Conservation (phyloP, 192 early-diverging fungal species). For the Backusella macrospora region DNA sequence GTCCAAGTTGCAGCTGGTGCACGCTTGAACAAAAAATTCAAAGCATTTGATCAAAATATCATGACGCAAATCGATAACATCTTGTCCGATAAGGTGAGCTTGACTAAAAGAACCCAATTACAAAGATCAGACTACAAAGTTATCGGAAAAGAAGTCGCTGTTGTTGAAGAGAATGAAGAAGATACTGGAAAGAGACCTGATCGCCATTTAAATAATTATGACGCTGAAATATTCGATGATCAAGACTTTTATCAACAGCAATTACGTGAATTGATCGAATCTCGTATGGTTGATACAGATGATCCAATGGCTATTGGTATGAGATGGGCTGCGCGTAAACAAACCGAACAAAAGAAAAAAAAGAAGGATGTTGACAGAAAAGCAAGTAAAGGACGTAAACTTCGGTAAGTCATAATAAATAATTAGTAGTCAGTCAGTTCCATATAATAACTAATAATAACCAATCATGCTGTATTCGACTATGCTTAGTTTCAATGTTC, state of each 20-base stretch:
- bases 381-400: conserved; percentile 88
- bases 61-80: conserved; percentile 42
- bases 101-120: conserved; percentile 87
- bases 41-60: conserved; percentile 83
- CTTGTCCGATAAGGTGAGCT: conserved; percentile 69
- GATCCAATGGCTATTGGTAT: conserved; percentile 81
- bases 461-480: not conserved
- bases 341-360: conserved; percentile 62
- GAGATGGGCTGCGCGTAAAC: conserved; percentile 80
- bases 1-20: conserved; percentile 73
- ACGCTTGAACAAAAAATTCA: conserved; percentile 88
- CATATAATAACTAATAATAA: not conserved
- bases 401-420: conserved; percentile 54
- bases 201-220: conserved; percentile 69
- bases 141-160: conserved; percentile 48
- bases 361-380: conserved; percentile 86
- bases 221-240: conserved; percentile 94
- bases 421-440: not conserved
- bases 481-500: conserved; percentile 78
- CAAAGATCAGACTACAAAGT: conserved; percentile 73
- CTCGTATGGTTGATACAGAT: conserved; percentile 88
- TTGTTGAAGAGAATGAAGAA: conserved; percentile 33
- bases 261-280: conserved; percentile 94
- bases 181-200: conserved; percentile 47
- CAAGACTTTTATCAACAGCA: conserved; percentile 94